Evolutionary conservation across 805 yeast species (phyloP).

Genomic region (Saitoella complicata): DNA sequence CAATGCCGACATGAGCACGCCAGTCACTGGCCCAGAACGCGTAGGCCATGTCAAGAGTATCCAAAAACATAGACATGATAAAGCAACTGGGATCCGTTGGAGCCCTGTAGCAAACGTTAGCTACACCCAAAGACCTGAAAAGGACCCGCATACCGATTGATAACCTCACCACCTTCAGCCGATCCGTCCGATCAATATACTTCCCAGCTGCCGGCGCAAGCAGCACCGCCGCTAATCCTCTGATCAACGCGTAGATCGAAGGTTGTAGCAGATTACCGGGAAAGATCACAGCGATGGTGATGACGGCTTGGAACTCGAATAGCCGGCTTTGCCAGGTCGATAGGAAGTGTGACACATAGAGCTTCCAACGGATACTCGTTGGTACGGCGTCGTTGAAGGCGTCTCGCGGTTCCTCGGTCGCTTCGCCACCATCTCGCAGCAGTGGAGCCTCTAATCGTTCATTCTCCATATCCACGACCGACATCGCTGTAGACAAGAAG

Average conservation of each 20-base stretch:
- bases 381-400: no score
- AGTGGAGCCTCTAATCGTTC: no score
- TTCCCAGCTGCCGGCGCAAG: conserved; percentile 19
- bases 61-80: conserved; percentile 17
- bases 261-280: conserved; percentile 23
- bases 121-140: background rate
- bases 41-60: conserved; percentile 3
- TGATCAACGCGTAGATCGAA: conserved; percentile 23
- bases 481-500: no score
- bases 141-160: conserved; percentile 16
- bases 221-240: conserved; percentile 19
- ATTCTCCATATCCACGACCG: no score
- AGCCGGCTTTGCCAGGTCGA: conserved; percentile 27
- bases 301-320: conserved; percentile 26
- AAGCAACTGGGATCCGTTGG: conserved; percentile 19
- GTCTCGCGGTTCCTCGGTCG: no score
- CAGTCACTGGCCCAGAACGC: conserved; percentile 1
- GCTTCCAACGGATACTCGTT: no score
- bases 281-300: conserved; percentile 22
- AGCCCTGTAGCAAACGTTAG: conserved; percentile 6
- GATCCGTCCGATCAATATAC: conserved; percentile 18
- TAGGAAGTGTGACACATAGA: conserved; percentile 22
- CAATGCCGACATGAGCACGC: conserved; percentile 11
- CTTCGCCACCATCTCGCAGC: no score
- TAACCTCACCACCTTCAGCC: conserved; percentile 20